Evolutionary conservation across 2,329 filamentous ascomycete genomes (phyloP).

Genomic region (Aspergillus awamori): DNA sequence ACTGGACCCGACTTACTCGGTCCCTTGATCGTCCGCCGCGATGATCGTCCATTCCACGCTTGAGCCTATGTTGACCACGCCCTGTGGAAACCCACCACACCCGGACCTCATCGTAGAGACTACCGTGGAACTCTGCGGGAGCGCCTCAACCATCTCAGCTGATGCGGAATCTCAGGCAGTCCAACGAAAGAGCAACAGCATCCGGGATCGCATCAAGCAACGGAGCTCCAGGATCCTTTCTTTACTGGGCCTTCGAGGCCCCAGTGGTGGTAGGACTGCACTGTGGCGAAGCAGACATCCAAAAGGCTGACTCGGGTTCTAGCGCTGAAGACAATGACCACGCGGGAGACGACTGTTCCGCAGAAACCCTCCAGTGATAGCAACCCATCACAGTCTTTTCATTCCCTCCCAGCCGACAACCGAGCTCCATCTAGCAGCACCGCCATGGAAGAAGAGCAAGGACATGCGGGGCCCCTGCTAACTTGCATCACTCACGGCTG

Average conservation of each 20-base stretch:
- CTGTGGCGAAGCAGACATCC: too few relatives aligned
- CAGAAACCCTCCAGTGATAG: not conserved
- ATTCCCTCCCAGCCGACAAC: not conserved
- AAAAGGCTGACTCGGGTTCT: too few relatives aligned
- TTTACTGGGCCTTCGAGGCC: constrained; percentile 36
- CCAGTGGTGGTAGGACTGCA: constrained; percentile 33
- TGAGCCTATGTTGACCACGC: not conserved
- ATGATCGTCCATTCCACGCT: not conserved
- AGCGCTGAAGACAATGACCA: not conserved
- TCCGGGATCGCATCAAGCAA: constrained; percentile 36
- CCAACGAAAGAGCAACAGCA: constrained; percentile 23
- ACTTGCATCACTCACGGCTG: not conserved
- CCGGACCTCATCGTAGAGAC: not conserved
- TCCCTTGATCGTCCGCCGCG: not conserved
- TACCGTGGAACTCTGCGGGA: constrained; percentile 10
- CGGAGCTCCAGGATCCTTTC: constrained; percentile 43
- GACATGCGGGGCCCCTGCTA: not conserved
- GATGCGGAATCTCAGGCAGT: constrained; percentile 23
- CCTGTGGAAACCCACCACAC: not conserved
- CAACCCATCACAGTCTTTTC: constrained; percentile 1
- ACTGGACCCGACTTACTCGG: not conserved
- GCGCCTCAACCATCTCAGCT: constrained; percentile 30
- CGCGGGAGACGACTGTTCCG: not conserved
- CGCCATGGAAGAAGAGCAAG: not conserved
- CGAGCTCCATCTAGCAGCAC: not conserved